phyloP scores from a whole-genome alignment of 2,329 filamentous ascomycete species.

The Herpotrichia juniperi region DNA sequence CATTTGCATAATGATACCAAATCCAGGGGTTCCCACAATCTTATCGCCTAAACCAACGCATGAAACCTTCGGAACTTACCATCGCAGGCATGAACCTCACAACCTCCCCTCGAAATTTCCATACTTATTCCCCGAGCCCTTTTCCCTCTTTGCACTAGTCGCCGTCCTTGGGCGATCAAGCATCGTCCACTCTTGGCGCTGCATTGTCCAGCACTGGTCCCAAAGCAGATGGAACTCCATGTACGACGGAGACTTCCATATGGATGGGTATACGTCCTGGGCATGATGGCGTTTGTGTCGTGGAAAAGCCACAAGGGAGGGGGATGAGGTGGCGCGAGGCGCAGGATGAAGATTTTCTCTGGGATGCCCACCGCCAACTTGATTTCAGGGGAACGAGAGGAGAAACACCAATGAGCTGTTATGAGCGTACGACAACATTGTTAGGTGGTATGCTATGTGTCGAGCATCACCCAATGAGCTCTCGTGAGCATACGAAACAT shows the following conservation, averaged over 20 bases:
- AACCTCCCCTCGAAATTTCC: neutral
- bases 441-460: neutral
- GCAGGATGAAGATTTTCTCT: neutral
- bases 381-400: neutral
- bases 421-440: neutral
- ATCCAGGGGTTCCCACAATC: neutral
- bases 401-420: neutral
- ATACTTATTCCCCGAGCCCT: neutral
- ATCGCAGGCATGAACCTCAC: neutral
- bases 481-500: neutral
- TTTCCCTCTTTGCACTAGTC: neutral
- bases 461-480: neutral
- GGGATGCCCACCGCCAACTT: neutral
- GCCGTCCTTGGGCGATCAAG: neutral
- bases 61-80: neutral
- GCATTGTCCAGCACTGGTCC: neutral
- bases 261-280: neutral
- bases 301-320: neutral
- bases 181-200: neutral
- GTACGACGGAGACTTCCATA: too few species aligned
- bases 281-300: neutral
- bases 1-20: neutral
- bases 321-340: conserved; percentile 1
- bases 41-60: neutral
- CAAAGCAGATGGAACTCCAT: neutral